Evolutionary conservation across 2,329 filamentous ascomycete genomes (phyloP).

Genomic region (Alternaria postmessia): DNA sequence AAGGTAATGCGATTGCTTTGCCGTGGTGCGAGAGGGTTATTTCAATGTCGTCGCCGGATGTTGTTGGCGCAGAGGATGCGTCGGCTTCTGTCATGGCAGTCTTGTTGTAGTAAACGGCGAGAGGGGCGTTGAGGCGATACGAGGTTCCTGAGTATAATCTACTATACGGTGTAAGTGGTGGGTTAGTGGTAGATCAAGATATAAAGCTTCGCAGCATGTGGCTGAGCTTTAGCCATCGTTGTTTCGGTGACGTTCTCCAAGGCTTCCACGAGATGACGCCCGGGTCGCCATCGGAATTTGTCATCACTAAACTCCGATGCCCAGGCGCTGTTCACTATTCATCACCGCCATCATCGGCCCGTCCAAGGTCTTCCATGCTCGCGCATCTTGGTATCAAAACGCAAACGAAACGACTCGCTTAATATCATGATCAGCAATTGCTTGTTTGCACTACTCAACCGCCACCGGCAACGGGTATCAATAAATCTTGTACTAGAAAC

Average conservation of each 20-base stretch:
- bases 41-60: conserved; percentile 29
- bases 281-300: conserved; percentile 44
- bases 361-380: background rate
- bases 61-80: conserved; percentile 13
- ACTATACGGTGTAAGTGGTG: conserved; percentile 24
- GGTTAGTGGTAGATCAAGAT: conserved; percentile 43
- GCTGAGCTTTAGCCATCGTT: conserved; percentile 28
- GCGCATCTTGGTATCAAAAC: background rate
- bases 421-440: background rate
- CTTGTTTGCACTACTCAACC: background rate
- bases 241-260: conserved; percentile 46
- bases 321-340: background rate
- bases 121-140: background rate
- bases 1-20: conserved; percentile 57
- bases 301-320: conserved; percentile 32
- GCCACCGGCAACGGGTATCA: conserved; percentile 29
- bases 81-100: conserved; percentile 25
- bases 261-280: conserved; percentile 41
- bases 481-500: conserved; percentile 16
- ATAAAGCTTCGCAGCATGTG: conserved; percentile 31
- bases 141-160: background rate
- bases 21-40: conserved; percentile 65
- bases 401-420: background rate
- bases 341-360: background rate
- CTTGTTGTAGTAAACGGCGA: background rate